Percentiles rank a stretch among this genome's conserved stretches.
These are phyloP conservation scores for Dendrostoma leiphaemia DNA, from an alignment of 2,329 filamentous ascomycete genomes.

Conservation along the genomic window DNA sequence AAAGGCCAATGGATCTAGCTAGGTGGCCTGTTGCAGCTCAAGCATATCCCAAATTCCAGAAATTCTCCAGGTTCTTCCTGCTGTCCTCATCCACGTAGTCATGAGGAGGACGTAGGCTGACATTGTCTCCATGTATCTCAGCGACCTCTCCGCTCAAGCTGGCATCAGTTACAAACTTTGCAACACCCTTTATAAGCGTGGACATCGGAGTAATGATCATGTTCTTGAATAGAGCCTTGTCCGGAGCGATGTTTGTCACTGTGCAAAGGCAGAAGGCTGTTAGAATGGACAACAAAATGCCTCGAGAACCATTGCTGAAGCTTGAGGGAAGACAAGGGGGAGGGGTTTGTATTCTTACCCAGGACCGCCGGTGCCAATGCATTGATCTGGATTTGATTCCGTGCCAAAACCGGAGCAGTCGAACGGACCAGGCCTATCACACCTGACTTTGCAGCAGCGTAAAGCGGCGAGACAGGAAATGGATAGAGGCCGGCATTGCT, in stretches of 20 bases:
- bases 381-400: constrained; percentile 47
- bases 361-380: constrained; percentile 48
- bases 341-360: constrained; percentile 35
- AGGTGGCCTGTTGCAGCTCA: constrained; percentile 22
- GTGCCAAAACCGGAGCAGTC: constrained; percentile 36
- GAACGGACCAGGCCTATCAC: constrained; percentile 51
- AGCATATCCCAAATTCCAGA: constrained; percentile 46
- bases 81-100: constrained; percentile 48
- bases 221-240: constrained; percentile 39
- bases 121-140: constrained; percentile 49
- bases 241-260: constrained; percentile 47
- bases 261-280: constrained; percentile 3
- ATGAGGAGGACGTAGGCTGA: constrained; percentile 42
- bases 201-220: constrained; percentile 52
- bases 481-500: constrained; percentile 53
- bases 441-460: constrained; percentile 45
- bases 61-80: constrained; percentile 43
- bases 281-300: not conserved
- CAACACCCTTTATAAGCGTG: constrained; percentile 43
- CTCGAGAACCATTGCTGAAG: not conserved
- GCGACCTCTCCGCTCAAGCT: constrained; percentile 43
- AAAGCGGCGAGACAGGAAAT: constrained; percentile 49
- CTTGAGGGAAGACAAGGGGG: not conserved
- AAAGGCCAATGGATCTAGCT: too few species aligned
- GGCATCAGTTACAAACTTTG: constrained; percentile 38